Evolutionary conservation across 148 eudicot genomes (phyloP), one percentile per base, ranked within the genome.

Genomic region (Polygonum aviculare): DNA sequence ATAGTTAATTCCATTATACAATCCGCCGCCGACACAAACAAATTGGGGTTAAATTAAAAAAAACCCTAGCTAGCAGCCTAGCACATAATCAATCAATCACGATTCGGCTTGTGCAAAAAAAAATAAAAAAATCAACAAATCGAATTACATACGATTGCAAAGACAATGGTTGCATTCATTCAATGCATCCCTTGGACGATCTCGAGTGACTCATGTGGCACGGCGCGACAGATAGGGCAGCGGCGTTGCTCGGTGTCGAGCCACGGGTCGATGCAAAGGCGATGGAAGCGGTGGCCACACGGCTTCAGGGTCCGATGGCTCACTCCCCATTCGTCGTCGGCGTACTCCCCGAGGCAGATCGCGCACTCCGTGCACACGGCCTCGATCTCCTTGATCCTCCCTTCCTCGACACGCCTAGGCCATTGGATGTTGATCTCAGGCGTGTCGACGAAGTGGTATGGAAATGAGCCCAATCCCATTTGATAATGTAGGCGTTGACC

Each of bases 151-250:
- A 44, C 2, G 41, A 39, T 39, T 39, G 41, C 41, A 39, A 39
- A 10, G 69, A 19, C 55, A 14, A 51, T 18, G 31, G 1, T 26
- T 26, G 31, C 7, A 5, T 14, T 8, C 55, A 51, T 15, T 51
- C 55, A 51, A 51, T 51, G 1, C 19, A 16, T 6, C 47, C 1
- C 47, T 10, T 44, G 47, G 9, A 44, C 47, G 11, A 44, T 6
- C 1, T 6, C 47, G 9, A 44, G 6, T 2, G 47, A 44, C 0
- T 44, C 47, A 7, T 44, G 47, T 0, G 47, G 47, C 47, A 44
- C 47, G 47, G 47, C 79, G 75, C 48, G 78, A 51, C 76, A 77
- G 54, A 74, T 51, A 15, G 55, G 55, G 55, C 55, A 51, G 55
- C 55, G 55, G 55, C 55, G 55, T 15, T 51, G 47, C 47, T 44